Percentiles rank a stretch among this genome's conserved stretches.
phyloP scores from a whole-genome alignment of 106 monocot genomes.

The Triglochin maritima region DNA sequence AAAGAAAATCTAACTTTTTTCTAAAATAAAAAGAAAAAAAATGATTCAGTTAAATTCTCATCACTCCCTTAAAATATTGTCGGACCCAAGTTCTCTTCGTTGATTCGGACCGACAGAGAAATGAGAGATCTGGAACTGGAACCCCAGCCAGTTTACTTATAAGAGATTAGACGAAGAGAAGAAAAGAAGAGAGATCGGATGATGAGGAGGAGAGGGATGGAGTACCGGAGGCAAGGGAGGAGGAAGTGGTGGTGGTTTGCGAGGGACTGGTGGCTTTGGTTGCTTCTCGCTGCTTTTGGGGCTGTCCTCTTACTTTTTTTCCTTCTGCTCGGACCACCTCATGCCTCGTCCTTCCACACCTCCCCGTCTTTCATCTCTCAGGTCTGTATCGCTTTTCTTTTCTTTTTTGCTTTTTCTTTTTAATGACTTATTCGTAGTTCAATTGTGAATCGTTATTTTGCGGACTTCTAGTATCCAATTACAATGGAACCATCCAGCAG shows the following conservation, averaged over 20 bases:
- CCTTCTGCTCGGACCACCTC: neutral
- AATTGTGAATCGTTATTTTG: no score
- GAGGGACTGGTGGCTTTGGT: constrained; percentile 2
- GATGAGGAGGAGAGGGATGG: constrained; percentile 10
- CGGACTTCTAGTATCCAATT: no score
- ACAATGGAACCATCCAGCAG: no score
- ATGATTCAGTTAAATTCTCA: no score
- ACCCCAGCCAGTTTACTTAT: neutral
- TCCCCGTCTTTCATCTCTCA: neutral
- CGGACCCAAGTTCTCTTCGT: no score
- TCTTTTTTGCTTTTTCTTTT: neutral
- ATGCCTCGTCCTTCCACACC: neutral
- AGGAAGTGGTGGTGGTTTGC: constrained; percentile 4
- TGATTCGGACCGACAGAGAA: neutral
- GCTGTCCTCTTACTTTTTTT: constrained; percentile 1
- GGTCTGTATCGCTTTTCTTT: neutral
- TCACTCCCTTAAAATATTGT: no score
- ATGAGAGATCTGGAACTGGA: neutral
- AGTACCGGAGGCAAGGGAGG: constrained; percentile 12
- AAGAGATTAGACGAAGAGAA: neutral
- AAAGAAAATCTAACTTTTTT: no score
- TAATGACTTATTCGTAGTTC: no score
- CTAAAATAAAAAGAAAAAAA: no score
- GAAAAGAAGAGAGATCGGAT: neutral
- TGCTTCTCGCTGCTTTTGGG: constrained; percentile 1